These are phyloP conservation scores for Puccinia triticina DNA, from an alignment of 1,284 basidiomycete genomes.

Conservation along the genomic window DNA sequence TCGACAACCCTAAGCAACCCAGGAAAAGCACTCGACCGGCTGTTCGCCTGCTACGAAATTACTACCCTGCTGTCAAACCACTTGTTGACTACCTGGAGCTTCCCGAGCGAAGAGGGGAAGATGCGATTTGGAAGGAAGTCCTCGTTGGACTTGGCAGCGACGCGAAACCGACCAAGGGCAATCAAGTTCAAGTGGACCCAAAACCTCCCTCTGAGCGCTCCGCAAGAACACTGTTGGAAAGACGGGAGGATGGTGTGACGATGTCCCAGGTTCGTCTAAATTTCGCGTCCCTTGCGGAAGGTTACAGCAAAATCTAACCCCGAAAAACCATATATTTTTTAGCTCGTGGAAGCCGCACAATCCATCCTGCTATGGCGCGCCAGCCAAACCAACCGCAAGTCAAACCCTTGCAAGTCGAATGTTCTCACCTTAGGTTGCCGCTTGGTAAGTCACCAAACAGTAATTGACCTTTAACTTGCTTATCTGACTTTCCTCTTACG, in stretches of 20 bases:
- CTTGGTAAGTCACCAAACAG: neutral
- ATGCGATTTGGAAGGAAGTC: neutral
- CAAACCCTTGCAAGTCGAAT: neutral
- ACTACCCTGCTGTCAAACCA: conserved; percentile 16
- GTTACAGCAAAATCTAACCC: neutral
- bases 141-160: conserved; percentile 9
- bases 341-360: conserved; percentile 42
- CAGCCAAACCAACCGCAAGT: conserved; percentile 3
- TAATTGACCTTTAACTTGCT: neutral
- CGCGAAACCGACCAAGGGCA: neutral
- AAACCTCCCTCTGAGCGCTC: neutral
- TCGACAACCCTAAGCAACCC: neutral
- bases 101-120: neutral
- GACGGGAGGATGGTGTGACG: neutral
- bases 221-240: neutral
- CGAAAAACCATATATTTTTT: neutral
- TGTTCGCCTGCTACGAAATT: conserved; percentile 7
- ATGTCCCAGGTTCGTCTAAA: conserved; percentile 23
- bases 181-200: neutral
- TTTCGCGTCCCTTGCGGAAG: too few relatives aligned
- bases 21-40: conserved; percentile 3
- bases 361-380: conserved; percentile 32
- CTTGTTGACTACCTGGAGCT: conserved; percentile 17
- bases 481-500: neutral
- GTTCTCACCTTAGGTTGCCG: conserved; percentile 35